Base-by-base conservation (phyloP, 441 rosid genomes). In the Adansonia madagascariensis region DNA sequence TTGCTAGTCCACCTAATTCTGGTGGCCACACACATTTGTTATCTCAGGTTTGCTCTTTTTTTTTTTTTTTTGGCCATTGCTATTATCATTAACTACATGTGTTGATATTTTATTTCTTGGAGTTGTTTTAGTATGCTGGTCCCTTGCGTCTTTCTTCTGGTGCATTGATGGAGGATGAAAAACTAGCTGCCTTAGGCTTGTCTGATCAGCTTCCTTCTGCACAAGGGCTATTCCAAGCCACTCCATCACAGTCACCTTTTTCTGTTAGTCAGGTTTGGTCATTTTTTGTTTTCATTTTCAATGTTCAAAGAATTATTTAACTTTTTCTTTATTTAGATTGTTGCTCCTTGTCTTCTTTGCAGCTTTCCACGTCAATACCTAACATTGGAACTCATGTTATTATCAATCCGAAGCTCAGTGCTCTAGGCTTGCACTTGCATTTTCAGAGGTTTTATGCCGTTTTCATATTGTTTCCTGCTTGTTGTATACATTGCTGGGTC, bases 361-460 rank as follows among this genome's bases (percentile, higher is more conserved):
- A 94, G 98, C 87, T 92, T 76, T 86, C 98, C 15, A 78, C 93
- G 22, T 84, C 97, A 74, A 87, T 92, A 70, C 92, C 97, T 53
- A 94, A 92, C 81, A 88, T 94, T 84, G 94, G 92, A 80, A 86
- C 89, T 80, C 98, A 86, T 89, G 95, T 94, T 83, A 83, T 94
- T 62, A 89, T 97, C 81, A 97, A 97, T 80, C 95, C 78, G 77
- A 94, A 94, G 87, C 89, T 97, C 67, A 89, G 79, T 53, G 80
- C 84, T 74, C 86, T 80, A 84, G 93, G 97, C 80, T 84, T 93
- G 91, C 92, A 94, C 78, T 69, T 91, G 84, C 97, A 88, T 85
- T 94, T 97, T 86, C 98, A 93, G 82, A 97, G 98, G 99, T 94
- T 82, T 80, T 85, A 85, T 78, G 75, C 71, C 69, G 43, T 80